Evolutionary conservation across 805 yeast species (phyloP).

Genomic region (Grigorovia humatica): DNA sequence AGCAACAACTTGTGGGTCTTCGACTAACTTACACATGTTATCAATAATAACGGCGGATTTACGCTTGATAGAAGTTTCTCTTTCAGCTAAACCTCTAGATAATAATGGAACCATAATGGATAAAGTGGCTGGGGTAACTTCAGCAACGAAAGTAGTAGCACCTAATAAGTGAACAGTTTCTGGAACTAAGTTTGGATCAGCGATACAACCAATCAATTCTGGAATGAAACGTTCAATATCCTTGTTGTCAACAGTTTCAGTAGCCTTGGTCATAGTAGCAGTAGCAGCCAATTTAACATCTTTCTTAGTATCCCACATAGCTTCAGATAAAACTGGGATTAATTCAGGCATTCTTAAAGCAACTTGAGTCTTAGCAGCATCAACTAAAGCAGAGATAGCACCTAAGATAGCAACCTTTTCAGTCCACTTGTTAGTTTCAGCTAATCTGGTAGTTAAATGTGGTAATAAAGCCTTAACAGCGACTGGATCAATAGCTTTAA

Average conservation of each 20-base stretch:
- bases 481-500: conserved; percentile 79
- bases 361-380: conserved; percentile 88
- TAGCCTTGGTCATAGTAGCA: conserved; percentile 88
- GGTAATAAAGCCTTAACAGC: conserved; percentile 89
- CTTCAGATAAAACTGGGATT: conserved; percentile 95
- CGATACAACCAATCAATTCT: conserved; percentile 91
- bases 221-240: conserved; percentile 99
- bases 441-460: conserved; percentile 56
- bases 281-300: conserved; percentile 97
- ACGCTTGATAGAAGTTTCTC: conserved; percentile 99
- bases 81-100: conserved; percentile 99
- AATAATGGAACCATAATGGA: conserved; percentile 98
- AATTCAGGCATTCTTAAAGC: conserved; percentile 99
- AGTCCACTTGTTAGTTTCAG: conserved; percentile 85
- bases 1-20: conserved; percentile 99
- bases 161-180: conserved; percentile 98
- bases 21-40: conserved; percentile 99
- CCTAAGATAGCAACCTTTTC: conserved; percentile 88
- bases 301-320: conserved; percentile 99
- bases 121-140: conserved; percentile 98
- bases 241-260: conserved; percentile 98
- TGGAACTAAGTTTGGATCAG: conserved; percentile 94
- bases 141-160: conserved; percentile 99
- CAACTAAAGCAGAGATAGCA: conserved; percentile 80
- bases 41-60: conserved; percentile 99